A percentile compares a stretch with the other conserved stretches of the same genome.
Conservation (phyloP, 1,284 basidiomycete genomes). For the Phaffia rhodozyma region DNA sequence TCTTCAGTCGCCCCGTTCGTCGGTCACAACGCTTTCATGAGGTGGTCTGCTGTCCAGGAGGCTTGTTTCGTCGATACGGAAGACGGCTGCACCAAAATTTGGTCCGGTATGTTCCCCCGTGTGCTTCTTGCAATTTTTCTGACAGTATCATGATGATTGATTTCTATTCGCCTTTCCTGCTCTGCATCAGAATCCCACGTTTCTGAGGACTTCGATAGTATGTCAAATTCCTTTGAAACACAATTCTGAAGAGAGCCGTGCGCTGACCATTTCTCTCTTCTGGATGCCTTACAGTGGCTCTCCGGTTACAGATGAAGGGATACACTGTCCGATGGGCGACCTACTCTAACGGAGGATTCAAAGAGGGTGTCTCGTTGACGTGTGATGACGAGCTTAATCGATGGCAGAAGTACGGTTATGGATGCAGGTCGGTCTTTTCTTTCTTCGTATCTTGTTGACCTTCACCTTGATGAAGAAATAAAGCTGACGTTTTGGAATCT, state of each 20-base stretch:
- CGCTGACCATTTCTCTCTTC: too few species aligned
- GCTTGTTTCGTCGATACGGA: conserved; percentile 46
- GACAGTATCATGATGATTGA: neutral
- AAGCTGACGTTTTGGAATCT: conserved; percentile 43
- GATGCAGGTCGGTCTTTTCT: neutral
- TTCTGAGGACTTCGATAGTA: conserved; percentile 62
- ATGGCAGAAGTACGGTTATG: conserved; percentile 53
- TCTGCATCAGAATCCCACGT: conserved; percentile 44
- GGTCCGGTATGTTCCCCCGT: conserved; percentile 34
- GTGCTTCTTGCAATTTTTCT: too few species aligned
- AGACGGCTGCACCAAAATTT: conserved; percentile 57
- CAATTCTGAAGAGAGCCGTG: too few species aligned
- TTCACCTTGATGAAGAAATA: conserved; percentile 39
- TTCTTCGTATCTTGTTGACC: conserved; percentile 18
- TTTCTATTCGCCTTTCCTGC: neutral
- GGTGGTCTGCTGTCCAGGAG: conserved; percentile 73
- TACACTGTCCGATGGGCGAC: conserved; percentile 74
- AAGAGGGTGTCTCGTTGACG: conserved; percentile 70
- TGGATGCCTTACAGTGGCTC: conserved; percentile 36
- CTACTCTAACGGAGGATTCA: conserved; percentile 65
- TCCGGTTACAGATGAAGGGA: conserved; percentile 45
- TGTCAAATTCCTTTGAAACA: too few species aligned
- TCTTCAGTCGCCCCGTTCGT: conserved; percentile 52
- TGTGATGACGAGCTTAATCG: conserved; percentile 45
- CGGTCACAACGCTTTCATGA: conserved; percentile 75